Conservation (phyloP, 352 stramenopile genomes). For the Thalassiosira mediterranea region DNA sequence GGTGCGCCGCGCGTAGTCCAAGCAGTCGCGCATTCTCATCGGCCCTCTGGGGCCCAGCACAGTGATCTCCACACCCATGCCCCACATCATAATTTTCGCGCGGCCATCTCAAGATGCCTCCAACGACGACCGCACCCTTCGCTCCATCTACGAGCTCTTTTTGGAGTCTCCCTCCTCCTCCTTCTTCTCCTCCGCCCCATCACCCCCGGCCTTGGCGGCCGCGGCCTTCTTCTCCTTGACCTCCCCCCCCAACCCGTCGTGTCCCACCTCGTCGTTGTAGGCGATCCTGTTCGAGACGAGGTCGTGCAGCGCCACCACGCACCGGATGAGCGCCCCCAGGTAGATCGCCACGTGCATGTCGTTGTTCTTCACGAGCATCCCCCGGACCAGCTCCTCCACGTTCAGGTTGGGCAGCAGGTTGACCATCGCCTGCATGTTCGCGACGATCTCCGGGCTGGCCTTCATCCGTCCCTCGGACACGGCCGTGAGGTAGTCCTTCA, state of each 20-base stretch:
- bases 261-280: slow-evolving; percentile 86
- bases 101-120: no score
- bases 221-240: slow-evolving; percentile 81
- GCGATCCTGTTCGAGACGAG: slow-evolving; percentile 99
- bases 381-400: slow-evolving; percentile 94
- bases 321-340: slow-evolving; percentile 95
- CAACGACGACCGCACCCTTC: no score
- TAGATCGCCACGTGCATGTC: slow-evolving; percentile 99
- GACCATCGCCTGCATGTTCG: slow-evolving; percentile 99
- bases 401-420: slow-evolving; percentile 99
- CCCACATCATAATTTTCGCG: no score
- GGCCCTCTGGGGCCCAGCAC: no score
- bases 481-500: slow-evolving; percentile 97
- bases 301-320: slow-evolving; percentile 98
- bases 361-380: slow-evolving; percentile 99
- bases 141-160: no score
- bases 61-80: no score
- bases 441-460: slow-evolving; percentile 93
- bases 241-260: slow-evolving; percentile 49
- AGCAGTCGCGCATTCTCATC: no score
- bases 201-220: slow-evolving; percentile 77
- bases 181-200: slow-evolving; percentile 84
- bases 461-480: slow-evolving; percentile 84
- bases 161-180: slow-evolving; percentile 63
- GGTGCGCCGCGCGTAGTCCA: no score